Conservation (phyloP, 2,329 filamentous ascomycete species). For the Cladorrhinum sp. region DNA sequence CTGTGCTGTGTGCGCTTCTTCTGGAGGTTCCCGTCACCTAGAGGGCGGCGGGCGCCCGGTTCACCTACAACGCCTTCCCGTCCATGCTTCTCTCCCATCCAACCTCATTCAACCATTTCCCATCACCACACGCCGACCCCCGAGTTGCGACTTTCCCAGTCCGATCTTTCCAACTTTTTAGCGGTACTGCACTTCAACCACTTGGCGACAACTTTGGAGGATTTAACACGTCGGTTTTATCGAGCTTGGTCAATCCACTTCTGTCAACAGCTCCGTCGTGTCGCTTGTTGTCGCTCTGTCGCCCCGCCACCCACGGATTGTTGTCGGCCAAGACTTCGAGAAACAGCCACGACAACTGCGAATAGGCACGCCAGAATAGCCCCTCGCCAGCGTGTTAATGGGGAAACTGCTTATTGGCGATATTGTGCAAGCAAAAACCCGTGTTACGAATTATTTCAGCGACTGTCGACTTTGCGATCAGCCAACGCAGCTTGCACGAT, state of each 20-base stretch:
- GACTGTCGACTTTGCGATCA: background rate
- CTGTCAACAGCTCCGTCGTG: background rate
- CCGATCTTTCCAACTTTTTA: background rate
- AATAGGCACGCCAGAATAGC: background rate
- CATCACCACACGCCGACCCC: background rate
- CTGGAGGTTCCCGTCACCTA: background rate
- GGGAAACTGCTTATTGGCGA: background rate
- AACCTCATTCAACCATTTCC: background rate
- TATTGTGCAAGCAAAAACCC: background rate
- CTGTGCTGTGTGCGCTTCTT: background rate
- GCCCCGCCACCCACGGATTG: slow-evolving; percentile 22
- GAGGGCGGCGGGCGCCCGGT: slow-evolving; percentile 4
- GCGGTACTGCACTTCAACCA: background rate
- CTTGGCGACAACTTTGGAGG: background rate
- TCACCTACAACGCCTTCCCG: slow-evolving; percentile 6
- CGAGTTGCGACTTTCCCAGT: background rate
- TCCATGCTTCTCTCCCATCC: background rate
- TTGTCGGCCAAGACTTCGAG: slow-evolving; percentile 8
- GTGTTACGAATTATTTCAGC: background rate
- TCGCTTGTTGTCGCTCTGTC: slow-evolving; percentile 13
- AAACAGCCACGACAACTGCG: background rate
- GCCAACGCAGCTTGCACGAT: background rate
- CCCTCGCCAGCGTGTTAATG: background rate
- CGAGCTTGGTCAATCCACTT: background rate
- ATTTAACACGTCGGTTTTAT: slow-evolving; percentile 2